phyloP scores from a whole-genome alignment of 192 early-diverging fungal genomes.

The Glomus cerebriforme region DNA sequence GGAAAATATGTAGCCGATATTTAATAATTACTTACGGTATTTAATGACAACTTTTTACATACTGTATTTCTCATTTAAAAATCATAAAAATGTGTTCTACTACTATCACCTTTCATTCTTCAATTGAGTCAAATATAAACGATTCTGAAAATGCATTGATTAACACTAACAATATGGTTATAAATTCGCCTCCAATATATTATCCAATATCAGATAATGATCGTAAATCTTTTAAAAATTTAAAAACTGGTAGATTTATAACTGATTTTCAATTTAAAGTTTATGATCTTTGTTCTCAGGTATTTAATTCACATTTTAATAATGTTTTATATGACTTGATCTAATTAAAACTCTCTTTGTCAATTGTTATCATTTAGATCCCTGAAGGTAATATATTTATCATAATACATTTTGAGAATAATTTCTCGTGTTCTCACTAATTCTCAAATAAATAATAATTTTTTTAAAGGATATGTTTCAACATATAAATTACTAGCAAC shows the following conservation, averaged over 20 bases:
- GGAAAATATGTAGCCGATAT: too few relatives aligned
- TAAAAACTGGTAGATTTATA: slow-evolving; percentile 2
- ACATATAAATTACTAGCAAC: slow-evolving; percentile 18
- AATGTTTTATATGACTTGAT: neutral
- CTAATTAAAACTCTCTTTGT: neutral
- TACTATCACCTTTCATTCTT: too few relatives aligned
- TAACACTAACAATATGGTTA: neutral
- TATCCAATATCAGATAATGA: slow-evolving; percentile 8
- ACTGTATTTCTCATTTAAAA: too few relatives aligned
- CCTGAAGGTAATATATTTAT: neutral
- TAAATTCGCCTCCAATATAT: neutral
- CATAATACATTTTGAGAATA: neutral
- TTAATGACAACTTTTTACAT: too few relatives aligned
- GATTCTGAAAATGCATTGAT: too few relatives aligned
- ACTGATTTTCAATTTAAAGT: slow-evolving; percentile 25
- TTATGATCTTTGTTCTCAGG: slow-evolving; percentile 23
- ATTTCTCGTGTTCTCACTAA: neutral
- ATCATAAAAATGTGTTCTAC: too few relatives aligned
- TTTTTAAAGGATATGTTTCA: slow-evolving; percentile 21
- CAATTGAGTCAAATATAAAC: too few relatives aligned
- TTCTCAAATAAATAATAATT: neutral
- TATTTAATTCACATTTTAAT: neutral
- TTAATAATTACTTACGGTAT: too few relatives aligned
- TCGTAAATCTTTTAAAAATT: slow-evolving; percentile 2
- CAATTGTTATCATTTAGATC: neutral